Base-by-base conservation (phyloP, 306 rosid species). In the Vigna nakashimae region DNA sequence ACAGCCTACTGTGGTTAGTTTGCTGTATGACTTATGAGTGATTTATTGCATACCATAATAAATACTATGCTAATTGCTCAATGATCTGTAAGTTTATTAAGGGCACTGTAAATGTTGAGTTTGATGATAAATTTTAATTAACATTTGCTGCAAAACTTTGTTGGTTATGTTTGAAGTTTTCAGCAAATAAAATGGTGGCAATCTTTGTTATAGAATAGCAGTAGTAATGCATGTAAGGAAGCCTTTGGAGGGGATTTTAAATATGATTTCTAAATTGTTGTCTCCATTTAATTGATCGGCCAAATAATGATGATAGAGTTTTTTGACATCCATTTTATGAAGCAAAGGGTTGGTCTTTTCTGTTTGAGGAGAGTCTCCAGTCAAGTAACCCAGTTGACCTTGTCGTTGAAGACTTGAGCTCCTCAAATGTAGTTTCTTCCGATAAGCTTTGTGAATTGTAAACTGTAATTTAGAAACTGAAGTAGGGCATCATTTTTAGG, bases 1-100 rank as follows among this genome's bases (percentile, higher is more conserved):
- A 79, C 89, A 65, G 86, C 98, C 85, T 60, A 93, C 94, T 11
- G 59, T 89, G 74, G 98, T 93, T 86, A 83, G 98, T 86, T 69
- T 64, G 16, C 30, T 50, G 76, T 68, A 68, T 68, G 71, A 42
- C 7, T 17, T 77, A 40, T 51, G 36, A 36, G 50, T 74, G 70
- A 73, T 71, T 65, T 72, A 49, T 79, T 64, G 40, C 56, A 74
- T 55, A 28, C 5, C 18, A 17, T 26, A 49, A 26, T 26, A 49
- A 26, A 62, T 73, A 59, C 7, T 55, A 51, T 28, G 56, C 55
- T 50, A 58, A 22, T 42, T 18, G 63, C 55, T 50, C 75, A 22
- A 20, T 67, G 26, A 58, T 78, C 48, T 73, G 46, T 50, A 51
- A 7, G 67, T 40, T 32, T 34, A 18, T n/a, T 7, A 20, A 46